These are phyloP conservation scores for Plasmodium blacklocki DNA, from an alignment of 169 alveolate species.

Conservation along the genomic window DNA sequence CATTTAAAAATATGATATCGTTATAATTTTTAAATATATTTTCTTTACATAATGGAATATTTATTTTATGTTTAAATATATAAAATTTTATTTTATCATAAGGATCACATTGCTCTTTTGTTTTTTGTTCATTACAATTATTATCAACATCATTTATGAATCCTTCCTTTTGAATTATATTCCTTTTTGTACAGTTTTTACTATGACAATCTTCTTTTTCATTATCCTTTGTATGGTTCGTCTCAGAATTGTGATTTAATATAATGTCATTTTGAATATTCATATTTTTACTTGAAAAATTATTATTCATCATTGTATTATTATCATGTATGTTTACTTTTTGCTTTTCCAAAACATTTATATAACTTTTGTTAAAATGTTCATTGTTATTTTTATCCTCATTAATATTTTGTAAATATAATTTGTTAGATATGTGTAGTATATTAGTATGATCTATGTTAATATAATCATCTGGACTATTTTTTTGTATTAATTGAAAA, in stretches of 20 bases:
- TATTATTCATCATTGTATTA: neutral
- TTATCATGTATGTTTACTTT: neutral
- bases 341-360: neutral
- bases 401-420: neutral
- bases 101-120: neutral
- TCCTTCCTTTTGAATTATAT: too few species aligned
- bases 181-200: neutral
- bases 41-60: constrained; percentile 13
- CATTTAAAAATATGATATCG: constrained; percentile 30
- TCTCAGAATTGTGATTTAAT: neutral
- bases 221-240: neutral
- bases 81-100: neutral
- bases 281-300: neutral
- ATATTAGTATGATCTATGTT: neutral
- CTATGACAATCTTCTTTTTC: neutral
- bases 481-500: constrained; percentile 1
- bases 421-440: neutral
- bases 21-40: constrained; percentile 57
- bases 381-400: too few species aligned
- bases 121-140: neutral
- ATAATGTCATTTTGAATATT: neutral
- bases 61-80: constrained; percentile 65
- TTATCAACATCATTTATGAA: too few species aligned
- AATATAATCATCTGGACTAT: neutral
- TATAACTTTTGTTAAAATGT: neutral